Conservation (phyloP, 2,329 filamentous ascomycete species). For the Diaporthe longicolla region DNA sequence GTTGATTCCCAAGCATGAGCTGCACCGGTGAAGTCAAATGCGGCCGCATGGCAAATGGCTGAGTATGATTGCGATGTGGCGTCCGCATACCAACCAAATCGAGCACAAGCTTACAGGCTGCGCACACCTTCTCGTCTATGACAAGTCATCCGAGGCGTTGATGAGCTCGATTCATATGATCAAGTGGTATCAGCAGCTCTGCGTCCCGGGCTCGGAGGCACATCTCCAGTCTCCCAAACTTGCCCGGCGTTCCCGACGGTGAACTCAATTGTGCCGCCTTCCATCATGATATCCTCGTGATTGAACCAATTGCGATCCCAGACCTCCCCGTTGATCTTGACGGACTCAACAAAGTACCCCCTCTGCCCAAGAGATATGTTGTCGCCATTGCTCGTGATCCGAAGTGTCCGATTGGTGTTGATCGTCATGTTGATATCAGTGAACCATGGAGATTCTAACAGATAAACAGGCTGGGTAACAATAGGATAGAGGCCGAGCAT, state of each 20-base stretch:
- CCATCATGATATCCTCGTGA: slow-evolving; percentile 62
- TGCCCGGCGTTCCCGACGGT: slow-evolving; percentile 56
- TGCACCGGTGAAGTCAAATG: not conserved
- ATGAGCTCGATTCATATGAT: not conserved
- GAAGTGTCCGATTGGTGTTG: slow-evolving; percentile 59
- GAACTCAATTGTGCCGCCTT: slow-evolving; percentile 64
- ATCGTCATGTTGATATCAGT: slow-evolving; percentile 70
- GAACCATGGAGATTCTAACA: slow-evolving; percentile 79
- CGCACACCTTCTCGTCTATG: not conserved
- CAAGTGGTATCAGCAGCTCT: not conserved
- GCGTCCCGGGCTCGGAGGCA: slow-evolving; percentile 62
- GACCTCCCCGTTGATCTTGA: slow-evolving; percentile 65
- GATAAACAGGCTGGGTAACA: slow-evolving; percentile 77
- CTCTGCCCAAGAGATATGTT: slow-evolving; percentile 48
- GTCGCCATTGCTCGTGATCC: slow-evolving; percentile 61
- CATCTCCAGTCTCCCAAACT: slow-evolving; percentile 63
- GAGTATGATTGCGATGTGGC: not conserved
- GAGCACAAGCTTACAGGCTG: not conserved
- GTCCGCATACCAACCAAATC: not conserved
- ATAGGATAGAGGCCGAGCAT: slow-evolving; percentile 82
- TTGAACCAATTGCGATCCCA: slow-evolving; percentile 70
- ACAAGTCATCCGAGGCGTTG: not conserved
- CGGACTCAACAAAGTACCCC: slow-evolving; percentile 65
- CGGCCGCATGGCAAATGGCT: not conserved
- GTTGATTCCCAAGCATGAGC: not conserved